A percentile compares a stretch with the other conserved stretches of the same genome.
Evolutionary conservation across 2,329 filamentous ascomycete genomes (phyloP).

Genomic region (Arthrobotrys musiformis): DNA sequence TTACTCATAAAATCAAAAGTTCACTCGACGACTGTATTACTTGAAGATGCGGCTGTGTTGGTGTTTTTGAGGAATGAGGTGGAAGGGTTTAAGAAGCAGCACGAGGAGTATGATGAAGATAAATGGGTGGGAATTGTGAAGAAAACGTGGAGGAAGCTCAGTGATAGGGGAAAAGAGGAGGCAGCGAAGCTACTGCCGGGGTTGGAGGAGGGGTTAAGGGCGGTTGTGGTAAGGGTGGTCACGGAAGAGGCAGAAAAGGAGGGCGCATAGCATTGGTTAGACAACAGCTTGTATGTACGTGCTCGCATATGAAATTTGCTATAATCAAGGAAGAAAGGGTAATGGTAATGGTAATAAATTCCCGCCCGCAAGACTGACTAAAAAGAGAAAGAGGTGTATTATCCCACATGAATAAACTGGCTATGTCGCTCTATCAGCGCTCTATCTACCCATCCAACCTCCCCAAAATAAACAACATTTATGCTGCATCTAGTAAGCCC

Average conservation of each 20-base stretch:
- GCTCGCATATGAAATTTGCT: neutral
- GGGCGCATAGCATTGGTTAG: neutral
- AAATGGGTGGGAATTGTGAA: slow-evolving; percentile 45
- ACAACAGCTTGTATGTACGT: neutral
- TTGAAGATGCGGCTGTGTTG: slow-evolving; percentile 40
- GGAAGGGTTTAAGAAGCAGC: slow-evolving; percentile 34
- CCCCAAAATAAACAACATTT: neutral
- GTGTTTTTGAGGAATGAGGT: slow-evolving; percentile 45
- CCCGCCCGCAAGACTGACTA: neutral
- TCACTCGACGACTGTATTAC: slow-evolving; percentile 27
- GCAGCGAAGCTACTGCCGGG: slow-evolving; percentile 31
- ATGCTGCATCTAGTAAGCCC: slow-evolving; percentile 76
- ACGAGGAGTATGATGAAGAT: slow-evolving; percentile 44
- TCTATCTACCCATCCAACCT: slow-evolving; percentile 9
- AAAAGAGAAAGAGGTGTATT: neutral
- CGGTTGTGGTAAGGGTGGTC: slow-evolving; percentile 25
- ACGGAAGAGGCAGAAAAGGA: slow-evolving; percentile 24
- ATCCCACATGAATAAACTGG: neutral
- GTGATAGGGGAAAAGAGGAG: slow-evolving; percentile 31
- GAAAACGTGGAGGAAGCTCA: slow-evolving; percentile 49
- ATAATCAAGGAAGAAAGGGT: neutral
- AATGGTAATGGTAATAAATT: slow-evolving; percentile 2
- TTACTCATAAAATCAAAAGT: slow-evolving; percentile 39
- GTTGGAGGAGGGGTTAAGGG: slow-evolving; percentile 36
- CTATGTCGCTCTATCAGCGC: neutral